Evolutionary conservation across 164 flowering plant genomes (phyloP).

Genomic region (Macadamia integrifolia): DNA sequence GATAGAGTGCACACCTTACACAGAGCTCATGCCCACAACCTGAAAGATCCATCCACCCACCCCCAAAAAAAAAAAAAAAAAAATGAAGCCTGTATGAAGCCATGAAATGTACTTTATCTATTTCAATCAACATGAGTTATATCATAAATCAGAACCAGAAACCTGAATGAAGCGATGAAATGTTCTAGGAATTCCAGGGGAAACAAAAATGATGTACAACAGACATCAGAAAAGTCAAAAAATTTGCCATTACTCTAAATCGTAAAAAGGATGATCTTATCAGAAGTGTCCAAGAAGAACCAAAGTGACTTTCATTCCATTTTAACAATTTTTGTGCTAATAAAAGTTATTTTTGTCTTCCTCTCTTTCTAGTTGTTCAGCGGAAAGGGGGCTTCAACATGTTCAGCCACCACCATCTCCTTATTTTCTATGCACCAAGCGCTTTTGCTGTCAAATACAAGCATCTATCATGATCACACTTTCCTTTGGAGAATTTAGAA

Average conservation of each 20-base stretch:
- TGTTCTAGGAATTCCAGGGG: not conserved
- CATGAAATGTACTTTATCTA: not conserved
- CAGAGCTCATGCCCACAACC: slow-evolving; percentile 91
- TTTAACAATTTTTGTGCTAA: not conserved
- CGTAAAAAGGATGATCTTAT: no score
- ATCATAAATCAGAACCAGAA: not conserved
- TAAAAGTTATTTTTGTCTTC: not conserved
- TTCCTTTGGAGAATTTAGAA: no score
- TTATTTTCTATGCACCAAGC: not conserved
- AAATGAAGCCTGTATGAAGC: not conserved
- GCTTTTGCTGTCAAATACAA: not conserved
- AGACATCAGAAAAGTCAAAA: not conserved
- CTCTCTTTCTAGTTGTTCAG: not conserved
- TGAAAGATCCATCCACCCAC: slow-evolving; percentile 20
- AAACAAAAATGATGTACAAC: not conserved
- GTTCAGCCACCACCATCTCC: not conserved
- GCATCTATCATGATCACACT: not conserved
- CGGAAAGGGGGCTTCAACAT: not conserved
- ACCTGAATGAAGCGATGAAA: not conserved
- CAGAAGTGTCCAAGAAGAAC: not conserved
- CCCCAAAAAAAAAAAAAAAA: not conserved
- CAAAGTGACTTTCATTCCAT: not conserved
- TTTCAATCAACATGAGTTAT: not conserved
- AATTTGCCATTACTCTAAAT: no score
- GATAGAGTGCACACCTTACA: slow-evolving; percentile 81